A percentile compares a stretch with the other conserved stretches of the same genome.
Evolutionary conservation across 2,329 filamentous ascomycete genomes (phyloP).

Genomic region (Nannizzia gypsea): DNA sequence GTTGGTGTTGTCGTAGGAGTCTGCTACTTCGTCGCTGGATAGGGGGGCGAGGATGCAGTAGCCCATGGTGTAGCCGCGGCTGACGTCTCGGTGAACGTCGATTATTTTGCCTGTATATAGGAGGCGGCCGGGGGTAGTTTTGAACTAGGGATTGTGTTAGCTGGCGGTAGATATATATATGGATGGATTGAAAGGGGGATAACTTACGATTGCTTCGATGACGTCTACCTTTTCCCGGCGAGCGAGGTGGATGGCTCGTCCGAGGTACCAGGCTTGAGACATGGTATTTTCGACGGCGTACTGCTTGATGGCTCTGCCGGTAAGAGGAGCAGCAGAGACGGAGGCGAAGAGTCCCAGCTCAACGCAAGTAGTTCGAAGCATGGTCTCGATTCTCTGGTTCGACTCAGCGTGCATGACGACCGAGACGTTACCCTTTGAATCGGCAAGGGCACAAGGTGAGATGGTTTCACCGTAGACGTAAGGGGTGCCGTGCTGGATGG

Average conservation of each 20-base stretch:
- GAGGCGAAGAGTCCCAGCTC: constrained; percentile 18
- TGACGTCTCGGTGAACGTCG: constrained; percentile 28
- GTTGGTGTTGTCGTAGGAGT: constrained; percentile 2
- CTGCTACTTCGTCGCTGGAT: constrained; percentile 10
- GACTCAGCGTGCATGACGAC: constrained; percentile 13
- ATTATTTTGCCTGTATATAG: constrained; percentile 37
- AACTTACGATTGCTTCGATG: constrained; percentile 33
- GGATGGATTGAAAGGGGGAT: neutral
- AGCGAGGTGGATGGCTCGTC: constrained; percentile 18
- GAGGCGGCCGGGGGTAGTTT: constrained; percentile 24
- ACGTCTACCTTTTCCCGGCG: constrained; percentile 21
- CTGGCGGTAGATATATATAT: neutral
- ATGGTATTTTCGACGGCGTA: constrained; percentile 20
- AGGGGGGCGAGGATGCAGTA: constrained; percentile 22
- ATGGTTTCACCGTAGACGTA: constrained; percentile 33
- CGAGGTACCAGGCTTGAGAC: constrained; percentile 21
- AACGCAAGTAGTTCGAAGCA: constrained; percentile 17
- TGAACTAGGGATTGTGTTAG: constrained; percentile 15
- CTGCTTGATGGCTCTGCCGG: constrained; percentile 17
- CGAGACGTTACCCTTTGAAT: constrained; percentile 33
- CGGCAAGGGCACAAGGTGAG: constrained; percentile 26
- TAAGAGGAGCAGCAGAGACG: constrained; percentile 15
- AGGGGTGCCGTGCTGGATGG: constrained; percentile 23
- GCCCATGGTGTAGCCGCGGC: constrained; percentile 31
- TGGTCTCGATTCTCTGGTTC: constrained; percentile 16